Evolutionary conservation across 176 grass and related monocot genomes (phyloP).

Genomic region (Thinopyrum elongatum): DNA sequence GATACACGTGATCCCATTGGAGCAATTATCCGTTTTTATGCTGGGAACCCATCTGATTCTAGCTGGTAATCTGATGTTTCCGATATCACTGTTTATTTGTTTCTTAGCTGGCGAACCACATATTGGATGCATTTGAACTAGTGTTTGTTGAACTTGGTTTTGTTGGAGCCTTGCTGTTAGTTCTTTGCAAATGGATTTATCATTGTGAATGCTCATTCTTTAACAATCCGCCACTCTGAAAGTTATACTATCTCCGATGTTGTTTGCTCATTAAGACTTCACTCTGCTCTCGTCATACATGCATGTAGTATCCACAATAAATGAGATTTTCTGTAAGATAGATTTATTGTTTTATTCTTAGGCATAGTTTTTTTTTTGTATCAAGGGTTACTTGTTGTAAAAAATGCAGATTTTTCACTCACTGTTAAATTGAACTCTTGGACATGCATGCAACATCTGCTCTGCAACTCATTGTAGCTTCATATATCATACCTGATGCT

Average conservation of each 20-base stretch:
- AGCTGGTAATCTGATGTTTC: constrained; percentile 41
- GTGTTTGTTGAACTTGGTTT: constrained; percentile 10
- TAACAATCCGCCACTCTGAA: neutral
- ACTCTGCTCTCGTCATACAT: constrained; percentile 5
- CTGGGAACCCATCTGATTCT: constrained; percentile 73
- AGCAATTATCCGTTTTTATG: constrained; percentile 82
- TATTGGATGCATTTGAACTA: neutral
- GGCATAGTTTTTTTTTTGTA: neutral
- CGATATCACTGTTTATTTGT: neutral
- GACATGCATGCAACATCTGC: neutral
- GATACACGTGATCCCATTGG: constrained; percentile 76
- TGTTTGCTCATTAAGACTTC: constrained; percentile 22
- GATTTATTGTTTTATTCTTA: neutral
- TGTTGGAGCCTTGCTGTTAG: neutral
- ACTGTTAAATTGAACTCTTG: neutral
- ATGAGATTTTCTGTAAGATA: neutral
- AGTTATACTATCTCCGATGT: neutral
- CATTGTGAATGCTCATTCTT: neutral
- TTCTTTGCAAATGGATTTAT: constrained; percentile 5
- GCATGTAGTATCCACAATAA: neutral
- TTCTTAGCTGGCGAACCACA: neutral
- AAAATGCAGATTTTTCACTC: neutral
- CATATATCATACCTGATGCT: neutral
- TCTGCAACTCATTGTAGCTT: neutral
- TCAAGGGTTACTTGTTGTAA: neutral